phyloP scores from a whole-genome alignment of 345 rosid genomes.

The Salix udensis region DNA sequence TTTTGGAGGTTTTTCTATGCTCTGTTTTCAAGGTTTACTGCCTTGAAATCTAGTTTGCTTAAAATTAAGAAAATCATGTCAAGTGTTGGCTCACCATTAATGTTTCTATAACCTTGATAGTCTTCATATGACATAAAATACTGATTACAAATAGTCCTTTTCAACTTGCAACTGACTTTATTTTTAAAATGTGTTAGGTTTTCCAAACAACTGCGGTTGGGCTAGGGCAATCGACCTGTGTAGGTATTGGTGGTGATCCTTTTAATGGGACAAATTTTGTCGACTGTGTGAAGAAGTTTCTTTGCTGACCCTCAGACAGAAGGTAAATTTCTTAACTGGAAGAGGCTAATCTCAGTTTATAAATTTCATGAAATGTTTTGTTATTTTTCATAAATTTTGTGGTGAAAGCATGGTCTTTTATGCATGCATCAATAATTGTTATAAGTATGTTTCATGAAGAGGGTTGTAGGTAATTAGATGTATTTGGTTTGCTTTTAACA shows the following conservation, averaged over 20 bases:
- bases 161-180: too few relatives aligned
- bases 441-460: too few relatives aligned
- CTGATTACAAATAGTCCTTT: not conserved
- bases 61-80: not conserved
- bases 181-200: conserved; percentile 40
- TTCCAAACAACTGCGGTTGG: conserved; percentile 96
- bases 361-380: not conserved
- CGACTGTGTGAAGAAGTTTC: conserved; percentile 77
- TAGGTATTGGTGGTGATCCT: conserved; percentile 95
- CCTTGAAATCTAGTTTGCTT: too few relatives aligned
- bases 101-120: not conserved
- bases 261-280: conserved; percentile 98
- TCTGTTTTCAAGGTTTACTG: too few relatives aligned
- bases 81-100: not conserved
- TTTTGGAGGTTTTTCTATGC: not conserved
- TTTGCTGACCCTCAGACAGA: conserved; percentile 92
- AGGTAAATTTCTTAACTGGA: conserved; percentile 40
- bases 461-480: too few relatives aligned
- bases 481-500: too few relatives aligned
- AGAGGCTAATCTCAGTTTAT: not conserved
- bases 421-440: too few relatives aligned
- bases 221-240: conserved; percentile 91
- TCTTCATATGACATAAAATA: not conserved
- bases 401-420: too few relatives aligned
- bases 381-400: too few relatives aligned